Evolutionary conservation across 352 stramenopile genomes (phyloP), one percentile per base, ranked within the genome.

Genomic region (Halophytophthora polymorphica): DNA sequence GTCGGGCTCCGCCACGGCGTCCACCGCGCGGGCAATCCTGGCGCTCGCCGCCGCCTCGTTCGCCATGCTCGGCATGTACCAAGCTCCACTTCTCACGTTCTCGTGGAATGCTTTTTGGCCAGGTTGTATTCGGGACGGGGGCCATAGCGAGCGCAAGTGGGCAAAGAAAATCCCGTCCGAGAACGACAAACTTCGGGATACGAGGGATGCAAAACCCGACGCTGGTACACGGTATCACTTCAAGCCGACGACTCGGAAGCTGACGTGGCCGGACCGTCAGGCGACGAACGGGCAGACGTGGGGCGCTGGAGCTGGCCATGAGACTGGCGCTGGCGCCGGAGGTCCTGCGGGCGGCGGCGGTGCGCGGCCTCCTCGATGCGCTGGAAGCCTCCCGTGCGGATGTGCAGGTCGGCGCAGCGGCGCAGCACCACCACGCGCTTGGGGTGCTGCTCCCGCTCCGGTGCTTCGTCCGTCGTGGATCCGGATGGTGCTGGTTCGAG

Each of bases 361-460:
- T 71, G 52, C 18, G 72, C 71, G 29, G 73, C 61, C 55, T 92
- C 82, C 45, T 89, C 75, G 54, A 92, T 92, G 50, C 64, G 81
- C 58, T 92, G 82, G 60, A 92, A 92, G 52, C 82, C 82, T 43
- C 77, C 77, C 2, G 78, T 91, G 35, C 78, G 78, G 31, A 89
- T 66, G 48, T 75, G 61, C 33, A 86, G 34, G 44, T 88, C 78
- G 21, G 85, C 71, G 58, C 81, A 91, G 47, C 71, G 75, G 58
- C 78, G 73, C 56, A 89, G 64, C 50, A 86, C 73, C 17, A 85
- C 53, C 8, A 67, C 44, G 31, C 45, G 53, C 22, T 66, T 63
- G 35, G 44, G 42, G 17, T 33, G 53, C 15, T 17, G 36, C 11
- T 48, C 19, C 13, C 38, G 28, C 35, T 21, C 21, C 7, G 12